Base-by-base conservation (phyloP, 352 stramenopile species). In the Pythium myriotylum region DNA sequence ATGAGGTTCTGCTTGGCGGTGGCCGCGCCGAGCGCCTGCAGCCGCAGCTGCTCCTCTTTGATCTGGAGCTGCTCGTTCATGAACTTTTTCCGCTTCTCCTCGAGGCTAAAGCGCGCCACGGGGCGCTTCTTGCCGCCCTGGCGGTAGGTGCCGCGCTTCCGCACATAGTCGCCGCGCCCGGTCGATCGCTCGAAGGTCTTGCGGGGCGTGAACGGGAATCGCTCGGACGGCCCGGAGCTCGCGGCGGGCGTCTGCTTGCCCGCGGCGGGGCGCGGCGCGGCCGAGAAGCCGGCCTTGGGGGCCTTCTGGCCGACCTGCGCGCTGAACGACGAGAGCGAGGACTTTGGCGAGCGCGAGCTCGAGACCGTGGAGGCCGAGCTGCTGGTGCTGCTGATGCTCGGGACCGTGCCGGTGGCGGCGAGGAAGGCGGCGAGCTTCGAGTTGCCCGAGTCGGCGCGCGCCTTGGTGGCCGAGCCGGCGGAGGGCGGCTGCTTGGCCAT, bases 401-500 rank as follows among this genome's bases (percentile, higher is more conserved):
- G 73, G 13, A 65, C 67, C 13, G 75, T 54, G 32, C 79, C 84
- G 3, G 82, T 92, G 17, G 63, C 74, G 17, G 84, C 81, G 4
- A 96, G 59, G 58, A 96, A 96, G 20, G 81, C 81, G 5, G 81
- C 77, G 45, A 96, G 68, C 54, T 96, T 96, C 60, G 68, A 90
- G 65, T 89, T 77, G 27, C 56, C 52, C 29, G 76, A 85, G 41
- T 85, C 68, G 5, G 83, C 86, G 0, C 84, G 74, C 33, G 72
- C 42, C 51, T 91, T 91, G 39, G 41, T 58, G 10, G 54, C 58
- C 4, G 62, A 56, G 8, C 23, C 65, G 9, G 59, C 20, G 1
- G 81, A 65, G 3, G 76, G 49, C 46, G 85, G 77, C 52, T 89
- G 77, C 48, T 92, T 83, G 62, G 78, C 76, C 73, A 94, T 91